These are phyloP conservation scores for Juncus inflexus DNA, from an alignment of 176 grass and related monocot species.

Conservation along the genomic window DNA sequence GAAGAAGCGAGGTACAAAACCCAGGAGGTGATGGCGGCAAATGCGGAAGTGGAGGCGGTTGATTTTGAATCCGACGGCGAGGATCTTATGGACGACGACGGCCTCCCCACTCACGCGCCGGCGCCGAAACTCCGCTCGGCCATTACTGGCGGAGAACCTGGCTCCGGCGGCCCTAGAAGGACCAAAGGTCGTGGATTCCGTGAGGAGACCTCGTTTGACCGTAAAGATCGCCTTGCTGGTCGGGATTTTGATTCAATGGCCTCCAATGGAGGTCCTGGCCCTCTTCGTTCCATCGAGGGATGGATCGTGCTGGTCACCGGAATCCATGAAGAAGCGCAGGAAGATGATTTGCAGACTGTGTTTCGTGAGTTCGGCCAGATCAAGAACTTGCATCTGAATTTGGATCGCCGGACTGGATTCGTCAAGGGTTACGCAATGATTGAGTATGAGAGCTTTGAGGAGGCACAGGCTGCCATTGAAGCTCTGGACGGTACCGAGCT, in stretches of 20 bases:
- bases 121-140: constrained; percentile 64
- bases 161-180: constrained; percentile 34
- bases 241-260: constrained; percentile 50
- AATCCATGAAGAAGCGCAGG: constrained; percentile 80
- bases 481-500: background rate
- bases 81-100: constrained; percentile 87
- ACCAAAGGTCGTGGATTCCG: constrained; percentile 93
- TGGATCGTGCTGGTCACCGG: constrained; percentile 87
- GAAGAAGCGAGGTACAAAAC: too few relatives aligned
- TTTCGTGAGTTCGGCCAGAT: constrained; percentile 71
- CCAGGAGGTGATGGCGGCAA: constrained; percentile 26
- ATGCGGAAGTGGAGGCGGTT: constrained; percentile 69
- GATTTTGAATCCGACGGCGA: constrained; percentile 90
- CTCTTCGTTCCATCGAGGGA: constrained; percentile 82
- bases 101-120: constrained; percentile 22
- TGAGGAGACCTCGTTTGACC: constrained; percentile 45
- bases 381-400: constrained; percentile 88
- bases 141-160: constrained; percentile 44
- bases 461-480: constrained; percentile 21
- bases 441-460: constrained; percentile 18
- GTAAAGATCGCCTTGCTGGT: constrained; percentile 39
- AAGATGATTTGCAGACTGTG: constrained; percentile 70
- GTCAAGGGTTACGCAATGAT: constrained; percentile 48
- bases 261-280: constrained; percentile 55
- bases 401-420: constrained; percentile 82